Evolutionary conservation across 768 basidiomycete genomes (phyloP).

Genomic region (Lepiota venenata): DNA sequence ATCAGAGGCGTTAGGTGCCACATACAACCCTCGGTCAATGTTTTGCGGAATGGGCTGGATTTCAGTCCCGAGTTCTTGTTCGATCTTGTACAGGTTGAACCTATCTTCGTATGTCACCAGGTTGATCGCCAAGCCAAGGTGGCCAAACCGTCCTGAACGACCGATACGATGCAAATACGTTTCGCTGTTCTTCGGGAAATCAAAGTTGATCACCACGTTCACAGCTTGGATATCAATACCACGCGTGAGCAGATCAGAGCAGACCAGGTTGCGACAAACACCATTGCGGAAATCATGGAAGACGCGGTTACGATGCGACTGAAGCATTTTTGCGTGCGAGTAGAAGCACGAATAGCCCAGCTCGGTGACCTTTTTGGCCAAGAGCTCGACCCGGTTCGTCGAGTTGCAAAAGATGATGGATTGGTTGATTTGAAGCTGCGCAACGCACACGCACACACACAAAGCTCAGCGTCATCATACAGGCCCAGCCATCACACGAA

Average conservation of each 20-base stretch:
- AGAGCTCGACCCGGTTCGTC: conserved; percentile 97
- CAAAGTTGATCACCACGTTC: conserved; percentile 99
- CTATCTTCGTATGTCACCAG: conserved; percentile 97
- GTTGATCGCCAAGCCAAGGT: conserved; percentile 95
- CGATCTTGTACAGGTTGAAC: conserved; percentile 96
- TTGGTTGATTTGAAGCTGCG: conserved; percentile 98
- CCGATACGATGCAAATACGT: conserved; percentile 99
- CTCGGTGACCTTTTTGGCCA: conserved; percentile 99
- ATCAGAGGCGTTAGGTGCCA: conserved; percentile 64
- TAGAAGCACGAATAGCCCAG: conserved; percentile 99
- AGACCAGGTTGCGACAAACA: conserved; percentile 97
- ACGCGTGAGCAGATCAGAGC: conserved; percentile 94
- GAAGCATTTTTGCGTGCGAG: conserved; percentile 99
- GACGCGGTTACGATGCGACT: conserved; percentile 97
- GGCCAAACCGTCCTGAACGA: conserved; percentile 95
- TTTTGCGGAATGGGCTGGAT: conserved; percentile 91
- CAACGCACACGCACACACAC: conserved; percentile 1
- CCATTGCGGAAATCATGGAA: conserved; percentile 99
- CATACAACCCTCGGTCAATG: conserved; percentile 92
- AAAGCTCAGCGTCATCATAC: background rate
- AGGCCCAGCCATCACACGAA: background rate
- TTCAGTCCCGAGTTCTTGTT: conserved; percentile 97
- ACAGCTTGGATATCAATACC: conserved; percentile 99
- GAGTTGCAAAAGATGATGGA: conserved; percentile 99
- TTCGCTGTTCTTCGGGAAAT: conserved; percentile 98